Percentiles rank a stretch among this genome's conserved stretches.
These are phyloP conservation scores for Clarireedia sp. DNA, from an alignment of 2,329 filamentous ascomycete species.

Conservation along the genomic window DNA sequence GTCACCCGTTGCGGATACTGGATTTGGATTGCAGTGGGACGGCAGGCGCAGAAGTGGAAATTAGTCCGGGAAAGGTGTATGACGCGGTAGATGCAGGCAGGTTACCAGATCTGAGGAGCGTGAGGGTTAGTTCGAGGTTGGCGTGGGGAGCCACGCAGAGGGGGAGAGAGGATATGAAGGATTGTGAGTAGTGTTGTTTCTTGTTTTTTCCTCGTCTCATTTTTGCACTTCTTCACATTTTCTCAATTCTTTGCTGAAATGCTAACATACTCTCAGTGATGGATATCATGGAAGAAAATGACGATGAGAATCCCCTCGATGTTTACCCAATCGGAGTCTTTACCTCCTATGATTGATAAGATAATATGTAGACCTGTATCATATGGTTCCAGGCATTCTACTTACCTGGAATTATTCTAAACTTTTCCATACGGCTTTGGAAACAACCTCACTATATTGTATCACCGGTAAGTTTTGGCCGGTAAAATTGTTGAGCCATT, in stretches of 20 bases:
- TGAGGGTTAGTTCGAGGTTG: slow-evolving; percentile 26
- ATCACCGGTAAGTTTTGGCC: no score
- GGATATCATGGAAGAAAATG: slow-evolving; percentile 24
- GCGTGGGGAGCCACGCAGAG: slow-evolving; percentile 25
- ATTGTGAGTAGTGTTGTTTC: slow-evolving; percentile 9
- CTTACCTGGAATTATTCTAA: not conserved
- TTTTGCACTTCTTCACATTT: not conserved
- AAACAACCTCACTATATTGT: no score
- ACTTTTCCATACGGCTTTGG: no score
- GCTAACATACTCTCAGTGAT: slow-evolving; percentile 8
- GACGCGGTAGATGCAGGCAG: slow-evolving; percentile 23
- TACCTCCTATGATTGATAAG: slow-evolving; percentile 2
- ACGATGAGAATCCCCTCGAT: slow-evolving; percentile 23
- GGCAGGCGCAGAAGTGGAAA: slow-evolving; percentile 21
- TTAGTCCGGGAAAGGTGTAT: slow-evolving; percentile 21
- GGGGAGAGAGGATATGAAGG: slow-evolving; percentile 18
- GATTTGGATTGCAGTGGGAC: slow-evolving; percentile 28
- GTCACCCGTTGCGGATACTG: slow-evolving; percentile 25
- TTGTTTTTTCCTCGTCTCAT: not conserved
- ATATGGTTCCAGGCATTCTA: not conserved
- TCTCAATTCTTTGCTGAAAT: no score
- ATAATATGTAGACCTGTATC: not conserved
- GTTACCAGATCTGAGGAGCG: slow-evolving; percentile 25
- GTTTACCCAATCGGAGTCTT: slow-evolving; percentile 11
- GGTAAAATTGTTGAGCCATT: no score